Percentiles rank a stretch among this genome's conserved stretches.
Conservation (phyloP, 1,284 basidiomycete genomes). For the Stereum hirsutum region DNA sequence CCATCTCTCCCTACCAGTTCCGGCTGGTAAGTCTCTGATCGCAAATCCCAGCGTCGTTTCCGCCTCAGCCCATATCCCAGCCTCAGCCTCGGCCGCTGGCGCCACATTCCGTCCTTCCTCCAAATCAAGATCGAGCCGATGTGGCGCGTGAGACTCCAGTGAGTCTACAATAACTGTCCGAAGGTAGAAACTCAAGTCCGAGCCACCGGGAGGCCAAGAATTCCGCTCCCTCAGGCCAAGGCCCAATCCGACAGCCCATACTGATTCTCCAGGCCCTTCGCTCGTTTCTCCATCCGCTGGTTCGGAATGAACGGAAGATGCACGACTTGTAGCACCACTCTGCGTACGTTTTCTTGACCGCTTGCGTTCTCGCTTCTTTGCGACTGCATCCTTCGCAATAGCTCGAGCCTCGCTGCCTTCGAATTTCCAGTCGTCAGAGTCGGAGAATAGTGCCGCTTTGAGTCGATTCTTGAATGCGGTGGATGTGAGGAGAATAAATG, state of each 20-base stretch:
- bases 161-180: conserved; percentile 75
- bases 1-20: conserved; percentile 64
- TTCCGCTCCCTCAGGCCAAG: conserved; percentile 58
- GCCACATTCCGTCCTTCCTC: conserved; percentile 14
- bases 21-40: conserved; percentile 60
- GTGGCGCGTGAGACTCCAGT: conserved; percentile 27
- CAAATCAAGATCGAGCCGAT: conserved; percentile 9
- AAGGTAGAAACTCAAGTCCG: conserved; percentile 74
- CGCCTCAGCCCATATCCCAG: conserved; percentile 46
- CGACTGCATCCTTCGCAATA: conserved; percentile 16
- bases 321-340: no score
- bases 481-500: conserved; percentile 59
- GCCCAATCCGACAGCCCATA: conserved; percentile 70
- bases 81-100: conserved; percentile 6
- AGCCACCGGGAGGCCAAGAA: conserved; percentile 79
- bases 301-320: background rate
- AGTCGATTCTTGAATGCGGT: conserved; percentile 59
- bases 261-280: background rate
- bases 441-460: conserved; percentile 58
- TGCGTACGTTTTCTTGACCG: no score
- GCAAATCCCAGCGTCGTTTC: conserved; percentile 79
- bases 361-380: background rate
- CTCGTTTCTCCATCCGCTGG: background rate
- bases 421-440: conserved; percentile 39
- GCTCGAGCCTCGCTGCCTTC: conserved; percentile 14